Evolutionary conservation across 2,329 filamentous ascomycete genomes (phyloP), one percentile per base, ranked within the genome.

Genomic region (Lachnellula subtilissima): DNA sequence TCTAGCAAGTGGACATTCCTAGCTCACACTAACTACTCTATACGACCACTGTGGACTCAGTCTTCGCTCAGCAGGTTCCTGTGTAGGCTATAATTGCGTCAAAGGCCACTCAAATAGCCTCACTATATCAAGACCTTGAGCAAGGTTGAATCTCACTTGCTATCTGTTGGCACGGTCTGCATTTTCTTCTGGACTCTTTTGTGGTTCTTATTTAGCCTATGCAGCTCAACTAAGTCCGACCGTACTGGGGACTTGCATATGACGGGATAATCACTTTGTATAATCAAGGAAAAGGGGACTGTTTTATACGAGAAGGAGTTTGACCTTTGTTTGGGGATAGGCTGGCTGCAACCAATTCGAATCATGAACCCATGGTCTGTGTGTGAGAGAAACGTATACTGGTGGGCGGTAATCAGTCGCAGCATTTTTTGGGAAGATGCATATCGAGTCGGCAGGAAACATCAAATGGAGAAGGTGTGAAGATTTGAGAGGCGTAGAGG

Each of bases 331-430:
- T 62, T 61, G 56, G 58, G 53, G 58, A 50, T 55, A 43, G 52
- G 42, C 50, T 54, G 55, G 22, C 28, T 50, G 43, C 48, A 40
- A 39, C 25, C 32, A 35, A 37, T 37, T 39, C 36, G 17, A 45
- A 48, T 45, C 53, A 55, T 50, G 57, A 63, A 64, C 59, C 47
- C 59, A 50, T 61, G 59, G 59, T 60, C 58, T 51, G 62, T 61
- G 61, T 53, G 19, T 35, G 39, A 39, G 8, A 47, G 39, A 42
- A 43, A 49, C 22, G 25, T 28, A 48, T 15, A 15, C 39, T 37
- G 14, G 45, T 46, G 42, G 32, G 17, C 46, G 19, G 46, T 40
- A 11, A 32, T 32, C 9, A 32, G 28, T 32, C 9, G 9, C 28
- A 32, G 11, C 28, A 12, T 32, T 32, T 12, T 32, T 32, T 12